Evolutionary conservation across 192 early-diverging fungal species (phyloP).

Genomic region (Paraglomus occultum): DNA sequence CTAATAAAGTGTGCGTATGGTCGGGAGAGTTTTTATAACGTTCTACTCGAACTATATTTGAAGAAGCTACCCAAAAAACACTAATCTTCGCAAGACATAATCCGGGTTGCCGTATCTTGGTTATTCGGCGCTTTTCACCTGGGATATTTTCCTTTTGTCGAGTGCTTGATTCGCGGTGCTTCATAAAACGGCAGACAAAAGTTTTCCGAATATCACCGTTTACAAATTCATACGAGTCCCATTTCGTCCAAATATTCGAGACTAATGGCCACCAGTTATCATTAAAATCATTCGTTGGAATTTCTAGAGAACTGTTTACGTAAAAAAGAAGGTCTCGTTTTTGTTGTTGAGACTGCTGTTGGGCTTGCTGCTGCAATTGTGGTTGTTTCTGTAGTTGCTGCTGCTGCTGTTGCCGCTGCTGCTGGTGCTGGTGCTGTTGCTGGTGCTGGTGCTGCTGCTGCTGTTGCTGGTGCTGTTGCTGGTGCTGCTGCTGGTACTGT

Average conservation of each 20-base stretch:
- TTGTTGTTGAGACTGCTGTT: not conserved
- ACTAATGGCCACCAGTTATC: constrained; percentile 10
- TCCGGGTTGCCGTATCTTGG: not conserved
- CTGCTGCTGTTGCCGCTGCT: no score
- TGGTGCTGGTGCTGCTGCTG: no score
- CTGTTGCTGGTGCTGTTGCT: no score
- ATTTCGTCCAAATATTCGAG: not conserved
- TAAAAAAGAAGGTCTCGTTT: not conserved
- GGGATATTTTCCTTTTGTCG: not conserved
- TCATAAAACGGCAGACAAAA: not conserved
- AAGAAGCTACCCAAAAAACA: not conserved
- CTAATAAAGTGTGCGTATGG: constrained; percentile 7
- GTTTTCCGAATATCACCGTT: not conserved
- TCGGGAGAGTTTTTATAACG: constrained; percentile 5
- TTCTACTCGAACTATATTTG: not conserved
- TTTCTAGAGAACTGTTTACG: not conserved
- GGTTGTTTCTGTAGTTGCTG: no score
- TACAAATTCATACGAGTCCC: not conserved
- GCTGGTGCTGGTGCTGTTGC: no score
- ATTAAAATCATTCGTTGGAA: constrained; percentile 6
- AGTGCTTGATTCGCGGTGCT: not conserved
- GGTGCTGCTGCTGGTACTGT: no score
- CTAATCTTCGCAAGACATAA: not conserved
- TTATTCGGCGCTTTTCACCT: not conserved
- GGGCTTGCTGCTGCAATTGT: no score